These are phyloP conservation scores for Coemansia sp. DNA, from an alignment of 192 early-diverging fungal genomes.

Conservation along the genomic window DNA sequence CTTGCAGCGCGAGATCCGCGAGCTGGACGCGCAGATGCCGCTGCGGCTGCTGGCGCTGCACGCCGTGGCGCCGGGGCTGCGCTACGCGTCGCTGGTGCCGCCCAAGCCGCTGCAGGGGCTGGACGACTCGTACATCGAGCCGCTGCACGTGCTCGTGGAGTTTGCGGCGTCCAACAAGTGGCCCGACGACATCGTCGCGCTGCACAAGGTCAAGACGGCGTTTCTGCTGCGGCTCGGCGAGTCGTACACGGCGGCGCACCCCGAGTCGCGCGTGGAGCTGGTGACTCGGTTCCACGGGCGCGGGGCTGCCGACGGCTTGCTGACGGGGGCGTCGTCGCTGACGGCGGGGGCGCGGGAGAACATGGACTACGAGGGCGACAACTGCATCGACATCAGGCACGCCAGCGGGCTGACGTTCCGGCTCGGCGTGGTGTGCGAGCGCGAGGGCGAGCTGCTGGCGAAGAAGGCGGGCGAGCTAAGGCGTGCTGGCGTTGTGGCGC, in stretches of 20 bases:
- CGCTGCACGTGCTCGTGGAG: constrained; percentile 78
- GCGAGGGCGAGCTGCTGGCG: constrained; percentile 65
- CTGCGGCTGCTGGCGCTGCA: constrained; percentile 45
- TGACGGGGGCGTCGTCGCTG: constrained; percentile 25
- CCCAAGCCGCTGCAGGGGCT: constrained; percentile 48
- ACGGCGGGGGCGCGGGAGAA: constrained; percentile 12
- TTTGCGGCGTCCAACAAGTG: constrained; percentile 83
- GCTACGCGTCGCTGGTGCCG: constrained; percentile 59
- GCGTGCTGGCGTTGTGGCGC: constrained; percentile 44
- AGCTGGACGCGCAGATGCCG: constrained; percentile 42
- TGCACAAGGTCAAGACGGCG: constrained; percentile 89
- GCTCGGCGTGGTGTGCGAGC: constrained; percentile 70
- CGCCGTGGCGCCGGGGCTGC: constrained; percentile 52
- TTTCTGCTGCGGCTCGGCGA: constrained; percentile 80
- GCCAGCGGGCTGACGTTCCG: constrained; percentile 76
- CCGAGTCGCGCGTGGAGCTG: constrained; percentile 39
- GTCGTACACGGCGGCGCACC: constrained; percentile 43
- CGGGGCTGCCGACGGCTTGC: constrained; percentile 54
- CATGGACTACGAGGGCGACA: constrained; percentile 39
- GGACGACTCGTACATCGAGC: constrained; percentile 60
- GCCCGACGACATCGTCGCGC: constrained; percentile 84
- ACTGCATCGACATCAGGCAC: constrained; percentile 72
- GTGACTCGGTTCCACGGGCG: constrained; percentile 54
- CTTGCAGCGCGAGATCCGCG: constrained; percentile 31
- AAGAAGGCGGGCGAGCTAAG: constrained; percentile 47